phyloP scores from a whole-genome alignment of 164 flowering plant species.

The Umbilicus rupestris region DNA sequence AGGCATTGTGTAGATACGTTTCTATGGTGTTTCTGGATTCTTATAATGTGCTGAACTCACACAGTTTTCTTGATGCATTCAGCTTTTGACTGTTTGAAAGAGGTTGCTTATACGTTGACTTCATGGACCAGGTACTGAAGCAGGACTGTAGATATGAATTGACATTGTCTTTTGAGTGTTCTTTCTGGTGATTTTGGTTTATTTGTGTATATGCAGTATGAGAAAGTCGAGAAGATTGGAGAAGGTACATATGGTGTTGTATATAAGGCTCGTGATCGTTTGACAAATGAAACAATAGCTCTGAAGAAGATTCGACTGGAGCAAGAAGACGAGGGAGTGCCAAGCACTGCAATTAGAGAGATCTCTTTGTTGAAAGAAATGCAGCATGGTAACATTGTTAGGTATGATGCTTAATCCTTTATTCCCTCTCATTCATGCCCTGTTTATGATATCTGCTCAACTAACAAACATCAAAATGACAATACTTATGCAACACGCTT shows the following conservation, averaged over 20 bases:
- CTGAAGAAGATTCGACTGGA: slow-evolving; percentile 87
- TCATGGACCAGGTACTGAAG: slow-evolving; percentile 1
- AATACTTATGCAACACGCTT: background rate
- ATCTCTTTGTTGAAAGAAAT: slow-evolving; percentile 92
- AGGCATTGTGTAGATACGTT: background rate
- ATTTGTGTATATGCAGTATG: slow-evolving; percentile 38
- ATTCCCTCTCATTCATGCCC: background rate
- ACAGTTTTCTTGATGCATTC: background rate
- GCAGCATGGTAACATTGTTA: slow-evolving; percentile 94
- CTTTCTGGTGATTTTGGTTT: background rate
- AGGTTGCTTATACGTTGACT: background rate
- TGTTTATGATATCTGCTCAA: background rate
- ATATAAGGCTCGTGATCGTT: slow-evolving; percentile 79
- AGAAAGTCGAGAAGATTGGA: slow-evolving; percentile 93
- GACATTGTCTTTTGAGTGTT: background rate
- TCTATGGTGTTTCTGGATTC: background rate
- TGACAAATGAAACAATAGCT: slow-evolving; percentile 75
- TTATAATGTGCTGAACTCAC: background rate
- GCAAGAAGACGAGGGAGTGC: slow-evolving; percentile 97
- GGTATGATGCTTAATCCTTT: slow-evolving; percentile 26
- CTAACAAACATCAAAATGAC: background rate
- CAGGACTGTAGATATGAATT: background rate
- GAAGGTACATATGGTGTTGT: slow-evolving; percentile 96
- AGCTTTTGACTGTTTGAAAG: background rate
- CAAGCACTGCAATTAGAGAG: slow-evolving; percentile 92